phyloP scores from a whole-genome alignment of 495 filamentous ascomycete genomes.

The Aspergillus leporis region DNA sequence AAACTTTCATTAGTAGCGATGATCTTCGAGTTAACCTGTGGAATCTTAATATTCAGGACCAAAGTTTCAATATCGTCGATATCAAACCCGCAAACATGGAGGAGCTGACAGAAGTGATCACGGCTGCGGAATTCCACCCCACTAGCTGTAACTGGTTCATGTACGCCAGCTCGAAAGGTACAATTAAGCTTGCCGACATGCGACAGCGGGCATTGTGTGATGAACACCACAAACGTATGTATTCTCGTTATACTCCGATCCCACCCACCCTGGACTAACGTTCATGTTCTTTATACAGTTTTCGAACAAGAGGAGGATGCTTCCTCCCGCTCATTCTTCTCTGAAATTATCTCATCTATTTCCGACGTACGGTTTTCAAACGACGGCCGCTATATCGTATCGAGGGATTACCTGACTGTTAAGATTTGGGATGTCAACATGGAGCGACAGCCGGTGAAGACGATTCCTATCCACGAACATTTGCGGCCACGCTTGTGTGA shows the following conservation, averaged over 20 bases:
- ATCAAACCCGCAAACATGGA: slow-evolving; percentile 99
- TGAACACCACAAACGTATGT: slow-evolving; percentile 89
- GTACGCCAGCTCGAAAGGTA: slow-evolving; percentile 99
- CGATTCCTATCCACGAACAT: slow-evolving; percentile 98
- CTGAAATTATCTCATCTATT: slow-evolving; percentile 98
- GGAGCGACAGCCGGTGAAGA: slow-evolving; percentile 96
- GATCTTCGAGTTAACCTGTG: slow-evolving; percentile 97
- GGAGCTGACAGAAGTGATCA: slow-evolving; percentile 98
- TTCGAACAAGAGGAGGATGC: slow-evolving; percentile 99
- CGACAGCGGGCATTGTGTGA: slow-evolving; percentile 93
- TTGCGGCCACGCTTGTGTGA: slow-evolving; percentile 92
- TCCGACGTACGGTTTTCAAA: slow-evolving; percentile 97
- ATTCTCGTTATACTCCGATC: neutral
- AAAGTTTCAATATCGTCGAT: slow-evolving; percentile 99
- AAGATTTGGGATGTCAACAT: slow-evolving; percentile 99
- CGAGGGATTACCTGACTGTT: slow-evolving; percentile 95
- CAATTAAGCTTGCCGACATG: slow-evolving; percentile 99
- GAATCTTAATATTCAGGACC: slow-evolving; percentile 99
- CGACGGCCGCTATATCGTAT: slow-evolving; percentile 95
- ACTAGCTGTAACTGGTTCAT: slow-evolving; percentile 99
- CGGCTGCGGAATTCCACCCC: slow-evolving; percentile 96
- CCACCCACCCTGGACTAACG: slow-evolving; percentile 12
- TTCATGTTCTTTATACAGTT: slow-evolving; percentile 53
- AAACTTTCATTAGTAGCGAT: slow-evolving; percentile 98
- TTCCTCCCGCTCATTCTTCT: slow-evolving; percentile 98